Evolutionary conservation across 2,329 filamentous ascomycete genomes (phyloP).

Genomic region (Penicillium freii): DNA sequence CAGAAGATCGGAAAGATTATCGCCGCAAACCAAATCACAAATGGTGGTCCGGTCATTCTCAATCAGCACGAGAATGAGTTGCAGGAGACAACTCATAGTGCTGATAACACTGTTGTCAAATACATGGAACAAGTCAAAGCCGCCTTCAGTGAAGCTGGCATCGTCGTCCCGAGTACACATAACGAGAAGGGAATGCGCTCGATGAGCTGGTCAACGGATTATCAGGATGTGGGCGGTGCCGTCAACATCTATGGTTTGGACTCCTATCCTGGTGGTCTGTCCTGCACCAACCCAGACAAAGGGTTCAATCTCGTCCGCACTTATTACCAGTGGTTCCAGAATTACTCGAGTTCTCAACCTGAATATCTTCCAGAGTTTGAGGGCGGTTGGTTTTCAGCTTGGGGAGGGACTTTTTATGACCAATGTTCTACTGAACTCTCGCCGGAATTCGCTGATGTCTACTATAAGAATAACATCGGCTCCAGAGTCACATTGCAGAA

Average conservation of each 20-base stretch:
- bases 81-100: constrained; percentile 44
- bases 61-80: constrained; percentile 57
- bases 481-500: constrained; percentile 51
- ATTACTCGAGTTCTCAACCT: constrained; percentile 54
- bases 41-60: constrained; percentile 52
- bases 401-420: constrained; percentile 55
- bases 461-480: constrained; percentile 57
- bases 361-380: constrained; percentile 55
- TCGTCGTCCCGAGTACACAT: constrained; percentile 51
- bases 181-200: constrained; percentile 54
- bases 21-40: constrained; percentile 51
- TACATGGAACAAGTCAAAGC: constrained; percentile 55
- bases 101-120: constrained; percentile 48
- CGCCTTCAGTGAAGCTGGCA: constrained; percentile 47
- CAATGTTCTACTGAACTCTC: constrained; percentile 48
- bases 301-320: constrained; percentile 53
- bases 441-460: constrained; percentile 53
- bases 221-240: constrained; percentile 55
- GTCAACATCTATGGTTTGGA: constrained; percentile 46
- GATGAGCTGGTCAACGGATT: constrained; percentile 55
- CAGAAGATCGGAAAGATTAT: constrained; percentile 49
- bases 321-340: constrained; percentile 59
- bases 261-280: constrained; percentile 42
- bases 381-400: constrained; percentile 55
- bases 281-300: constrained; percentile 50